Conservation (phyloP, 2,329 filamentous ascomycete genomes). For the Fusarium metavorans region DNA sequence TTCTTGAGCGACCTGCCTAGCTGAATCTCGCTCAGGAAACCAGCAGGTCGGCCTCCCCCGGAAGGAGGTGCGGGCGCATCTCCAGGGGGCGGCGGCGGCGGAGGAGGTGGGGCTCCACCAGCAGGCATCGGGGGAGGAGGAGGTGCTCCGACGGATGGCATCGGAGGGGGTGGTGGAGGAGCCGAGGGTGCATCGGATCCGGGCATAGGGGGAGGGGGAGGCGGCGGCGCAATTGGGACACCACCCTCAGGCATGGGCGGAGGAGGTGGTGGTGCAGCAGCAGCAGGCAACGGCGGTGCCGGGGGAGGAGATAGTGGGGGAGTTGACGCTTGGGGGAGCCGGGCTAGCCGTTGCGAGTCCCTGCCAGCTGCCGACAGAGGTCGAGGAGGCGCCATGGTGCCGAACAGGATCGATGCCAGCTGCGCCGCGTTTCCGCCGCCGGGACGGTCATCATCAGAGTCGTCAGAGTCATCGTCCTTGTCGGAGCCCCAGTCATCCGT, state of each 20-base stretch:
- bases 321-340: slow-evolving; percentile 54
- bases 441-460: slow-evolving; percentile 75
- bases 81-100: slow-evolving; percentile 56
- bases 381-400: slow-evolving; percentile 94
- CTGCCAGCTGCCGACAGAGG: slow-evolving; percentile 86
- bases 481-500: slow-evolving; percentile 88
- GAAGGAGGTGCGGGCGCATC: slow-evolving; percentile 60
- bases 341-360: slow-evolving; percentile 62
- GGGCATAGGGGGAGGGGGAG: slow-evolving; percentile 52
- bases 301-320: slow-evolving; percentile 53
- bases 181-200: slow-evolving; percentile 51
- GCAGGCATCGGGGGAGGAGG: slow-evolving; percentile 53
- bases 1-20: slow-evolving; percentile 84
- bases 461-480: slow-evolving; percentile 67
- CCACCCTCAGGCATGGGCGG: slow-evolving; percentile 43
- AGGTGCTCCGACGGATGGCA: slow-evolving; percentile 53
- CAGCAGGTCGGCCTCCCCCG: slow-evolving; percentile 65
- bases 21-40: slow-evolving; percentile 86
- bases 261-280: slow-evolving; percentile 48
- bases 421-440: slow-evolving; percentile 89
- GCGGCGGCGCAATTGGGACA: slow-evolving; percentile 46
- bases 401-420: slow-evolving; percentile 93
- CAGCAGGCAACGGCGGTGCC: slow-evolving; percentile 49
- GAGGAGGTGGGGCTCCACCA: slow-evolving; percentile 50
- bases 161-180: slow-evolving; percentile 57